Conservation (phyloP, 2,329 filamentous ascomycete species). For the Fusarium falciforme region DNA sequence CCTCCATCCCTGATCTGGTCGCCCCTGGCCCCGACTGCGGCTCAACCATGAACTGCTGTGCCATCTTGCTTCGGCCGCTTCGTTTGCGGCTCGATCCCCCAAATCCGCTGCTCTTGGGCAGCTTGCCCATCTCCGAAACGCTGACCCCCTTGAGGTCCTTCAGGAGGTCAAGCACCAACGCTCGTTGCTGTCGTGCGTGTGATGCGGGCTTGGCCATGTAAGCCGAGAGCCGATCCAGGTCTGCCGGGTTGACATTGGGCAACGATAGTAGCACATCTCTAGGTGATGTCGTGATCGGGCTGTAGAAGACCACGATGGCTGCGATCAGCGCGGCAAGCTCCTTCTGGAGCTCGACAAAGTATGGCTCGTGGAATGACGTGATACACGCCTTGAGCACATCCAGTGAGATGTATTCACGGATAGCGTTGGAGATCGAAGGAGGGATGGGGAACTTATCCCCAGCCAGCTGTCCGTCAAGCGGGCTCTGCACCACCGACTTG, state of each 20-base stretch:
- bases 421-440: slow-evolving; percentile 68
- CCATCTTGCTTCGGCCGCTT: slow-evolving; percentile 61
- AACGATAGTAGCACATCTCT: slow-evolving; percentile 81
- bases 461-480: slow-evolving; percentile 44
- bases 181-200: slow-evolving; percentile 81
- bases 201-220: slow-evolving; percentile 68
- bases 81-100: slow-evolving; percentile 44
- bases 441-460: slow-evolving; percentile 61
- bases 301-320: slow-evolving; percentile 83
- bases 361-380: slow-evolving; percentile 90
- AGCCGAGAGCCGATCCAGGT: slow-evolving; percentile 73
- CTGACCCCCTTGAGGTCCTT: slow-evolving; percentile 90
- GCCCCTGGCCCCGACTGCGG: slow-evolving; percentile 48
- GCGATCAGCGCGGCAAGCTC: slow-evolving; percentile 91
- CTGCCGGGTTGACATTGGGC: slow-evolving; percentile 77
- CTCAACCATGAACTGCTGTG: slow-evolving; percentile 74
- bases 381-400: slow-evolving; percentile 92
- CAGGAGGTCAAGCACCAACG: slow-evolving; percentile 84
- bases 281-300: slow-evolving; percentile 75
- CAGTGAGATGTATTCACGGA: slow-evolving; percentile 89
- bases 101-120: slow-evolving; percentile 66
- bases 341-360: slow-evolving; percentile 96
- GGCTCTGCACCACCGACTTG: slow-evolving; percentile 37
- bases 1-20: slow-evolving; percentile 44
- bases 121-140: slow-evolving; percentile 91